Evolutionary conservation across 805 yeast species (phyloP), one percentile per base, ranked within the genome.

Genomic region (Maudiozyma barnettii): DNA sequence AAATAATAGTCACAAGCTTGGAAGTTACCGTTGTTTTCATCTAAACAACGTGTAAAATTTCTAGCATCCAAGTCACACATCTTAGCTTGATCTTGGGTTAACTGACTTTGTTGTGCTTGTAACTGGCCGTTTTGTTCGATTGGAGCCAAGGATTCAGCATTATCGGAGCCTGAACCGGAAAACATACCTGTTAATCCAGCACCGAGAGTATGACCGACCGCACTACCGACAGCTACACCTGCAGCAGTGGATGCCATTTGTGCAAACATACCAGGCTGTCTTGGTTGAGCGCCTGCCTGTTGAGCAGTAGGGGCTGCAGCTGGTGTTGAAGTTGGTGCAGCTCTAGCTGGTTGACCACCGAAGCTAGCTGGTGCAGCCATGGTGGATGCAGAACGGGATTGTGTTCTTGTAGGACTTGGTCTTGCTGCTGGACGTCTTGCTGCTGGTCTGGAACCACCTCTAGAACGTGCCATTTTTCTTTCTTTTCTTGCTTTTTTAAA

Each of bases 221-320:
- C 83, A 45, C 96, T 87, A 60, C 99, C 99, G 48, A 93, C 97
- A 46, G 98, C 99, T 41, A 93, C 99, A 81, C 99, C 99, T 44
- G 98, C 99, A 47, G 99, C 99, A 43, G 99, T 93, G 43, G 95
- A 76, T 37, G 98, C 98, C 99, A 93, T 93, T 72, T 93, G 95
- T 50, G 91, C 85, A 61, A 91, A 90, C 65, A 91, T 60, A 60
- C 98, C 97, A 43, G 97, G 97, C 59, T 75, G 78, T 57, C 60
- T 63, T 38, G 78, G 76, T 62, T 73, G 82, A 45, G 76, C 71
- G 14, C 19, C 52, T 5, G 46, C 45, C 12, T 31, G 43, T 12
- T 36, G 45, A 26, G 20, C n/a, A n/a, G n/a, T n/a, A n/a, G n/a
- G 9, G 2, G 41, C 31, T 13, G 54, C 47, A 12, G 76, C 68